phyloP scores from a whole-genome alignment of 2,329 filamentous ascomycete genomes.

The Cladorrhinum sp. region DNA sequence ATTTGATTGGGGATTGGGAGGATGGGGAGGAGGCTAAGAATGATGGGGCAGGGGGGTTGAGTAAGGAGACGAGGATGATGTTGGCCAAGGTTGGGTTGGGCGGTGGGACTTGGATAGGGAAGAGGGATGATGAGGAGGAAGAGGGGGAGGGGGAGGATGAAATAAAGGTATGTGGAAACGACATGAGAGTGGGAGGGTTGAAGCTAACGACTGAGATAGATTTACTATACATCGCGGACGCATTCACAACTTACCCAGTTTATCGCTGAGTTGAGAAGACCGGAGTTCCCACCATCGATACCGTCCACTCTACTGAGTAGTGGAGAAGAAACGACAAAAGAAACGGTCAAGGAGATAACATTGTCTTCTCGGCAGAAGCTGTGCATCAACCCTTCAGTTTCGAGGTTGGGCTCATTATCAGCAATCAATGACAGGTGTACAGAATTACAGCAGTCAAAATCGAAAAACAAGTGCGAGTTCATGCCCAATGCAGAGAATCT shows the following conservation, averaged over 20 bases:
- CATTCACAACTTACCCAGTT: constrained; percentile 92
- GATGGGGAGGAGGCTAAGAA: constrained; percentile 34
- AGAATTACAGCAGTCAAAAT: constrained; percentile 76
- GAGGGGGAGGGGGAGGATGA: constrained; percentile 52
- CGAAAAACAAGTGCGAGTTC: constrained; percentile 68
- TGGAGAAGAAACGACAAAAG: constrained; percentile 29
- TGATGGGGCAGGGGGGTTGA: constrained; percentile 51
- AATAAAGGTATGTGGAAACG: constrained; percentile 56
- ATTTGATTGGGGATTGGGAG: constrained; percentile 69
- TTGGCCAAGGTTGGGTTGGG: constrained; percentile 63
- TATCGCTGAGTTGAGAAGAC: constrained; percentile 74
- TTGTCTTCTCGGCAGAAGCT: constrained; percentile 81
- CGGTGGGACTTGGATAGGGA: constrained; percentile 17
- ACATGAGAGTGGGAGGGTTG: neutral
- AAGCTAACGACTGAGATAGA: constrained; percentile 39
- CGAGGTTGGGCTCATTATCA: constrained; percentile 64
- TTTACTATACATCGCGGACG: constrained; percentile 89
- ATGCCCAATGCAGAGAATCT: constrained; percentile 76
- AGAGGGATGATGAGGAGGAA: constrained; percentile 29
- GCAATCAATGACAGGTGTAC: constrained; percentile 93
- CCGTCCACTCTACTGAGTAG: constrained; percentile 38
- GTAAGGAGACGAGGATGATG: constrained; percentile 70
- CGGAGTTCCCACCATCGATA: constrained; percentile 71
- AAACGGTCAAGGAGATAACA: constrained; percentile 74
- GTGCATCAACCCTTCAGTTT: constrained; percentile 86